A percentile compares a stretch with the other conserved stretches of the same genome.
phyloP scores from a whole-genome alignment of 139 green algal species.

The Chlamydomonas sp. region DNA sequence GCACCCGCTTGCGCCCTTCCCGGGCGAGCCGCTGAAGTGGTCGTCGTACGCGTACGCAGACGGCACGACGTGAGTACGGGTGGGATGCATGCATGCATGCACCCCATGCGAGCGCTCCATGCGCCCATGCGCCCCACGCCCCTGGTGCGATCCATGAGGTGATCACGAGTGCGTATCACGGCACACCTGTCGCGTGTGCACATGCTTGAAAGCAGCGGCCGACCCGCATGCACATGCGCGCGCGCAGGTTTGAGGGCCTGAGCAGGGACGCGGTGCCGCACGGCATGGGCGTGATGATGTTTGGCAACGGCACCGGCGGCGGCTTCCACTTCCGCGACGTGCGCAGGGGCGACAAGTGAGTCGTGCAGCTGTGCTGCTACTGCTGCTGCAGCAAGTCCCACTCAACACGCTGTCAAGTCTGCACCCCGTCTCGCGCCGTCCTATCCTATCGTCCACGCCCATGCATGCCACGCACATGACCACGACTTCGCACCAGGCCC shows the following conservation, averaged over 20 bases:
- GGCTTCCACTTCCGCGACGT: conserved; percentile 68
- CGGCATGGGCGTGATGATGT: conserved; percentile 72
- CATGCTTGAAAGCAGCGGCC: too few relatives aligned
- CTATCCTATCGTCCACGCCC: too few relatives aligned
- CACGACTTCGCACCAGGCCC: too few relatives aligned
- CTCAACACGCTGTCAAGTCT: too few relatives aligned
- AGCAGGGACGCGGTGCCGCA: conserved; percentile 66
- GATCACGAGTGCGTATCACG: too few relatives aligned
- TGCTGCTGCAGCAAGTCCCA: too few relatives aligned
- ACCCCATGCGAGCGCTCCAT: too few relatives aligned
- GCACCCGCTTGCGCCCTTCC: conserved; percentile 83
- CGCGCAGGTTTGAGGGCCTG: conserved; percentile 78
- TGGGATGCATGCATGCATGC: too few relatives aligned
- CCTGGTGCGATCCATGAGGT: too few relatives aligned
- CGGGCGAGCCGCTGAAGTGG: conserved; percentile 80
- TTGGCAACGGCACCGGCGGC: conserved; percentile 70
- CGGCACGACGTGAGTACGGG: conserved; percentile 83
- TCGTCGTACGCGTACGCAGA: conserved; percentile 80
- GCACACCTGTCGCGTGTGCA: too few relatives aligned
- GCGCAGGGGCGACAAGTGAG: conserved; percentile 54
- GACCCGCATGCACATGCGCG: neutral
- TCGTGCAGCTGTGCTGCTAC: too few relatives aligned
- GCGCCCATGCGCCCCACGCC: neutral
- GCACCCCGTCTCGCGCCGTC: too few relatives aligned
- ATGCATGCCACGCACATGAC: neutral